Conservation (phyloP, 2,329 filamentous ascomycete genomes). For the Leptographium radiaticola region DNA sequence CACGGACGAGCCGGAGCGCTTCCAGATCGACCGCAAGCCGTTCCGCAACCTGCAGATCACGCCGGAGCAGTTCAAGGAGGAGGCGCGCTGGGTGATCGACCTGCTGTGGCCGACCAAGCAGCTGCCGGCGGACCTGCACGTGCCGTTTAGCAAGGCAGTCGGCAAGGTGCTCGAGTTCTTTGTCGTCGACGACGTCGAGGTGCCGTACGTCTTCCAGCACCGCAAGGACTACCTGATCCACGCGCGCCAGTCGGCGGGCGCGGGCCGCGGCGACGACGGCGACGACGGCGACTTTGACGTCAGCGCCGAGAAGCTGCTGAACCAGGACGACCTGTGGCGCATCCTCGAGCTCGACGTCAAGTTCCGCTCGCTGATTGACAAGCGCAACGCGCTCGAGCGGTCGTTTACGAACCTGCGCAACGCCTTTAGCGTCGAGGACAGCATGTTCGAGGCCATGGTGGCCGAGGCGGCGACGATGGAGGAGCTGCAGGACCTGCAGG, state of each 20-base stretch:
- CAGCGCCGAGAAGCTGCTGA: slow-evolving; percentile 74
- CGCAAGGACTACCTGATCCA: slow-evolving; percentile 96
- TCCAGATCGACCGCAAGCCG: slow-evolving; percentile 79
- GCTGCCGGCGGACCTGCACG: slow-evolving; percentile 56
- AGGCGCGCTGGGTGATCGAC: slow-evolving; percentile 83
- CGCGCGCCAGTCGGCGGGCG: slow-evolving; percentile 51
- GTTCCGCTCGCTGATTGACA: slow-evolving; percentile 84
- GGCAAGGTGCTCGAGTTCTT: slow-evolving; percentile 92
- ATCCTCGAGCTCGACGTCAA: slow-evolving; percentile 92
- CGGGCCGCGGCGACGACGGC: slow-evolving; percentile 55
- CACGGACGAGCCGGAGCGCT: slow-evolving; percentile 83
- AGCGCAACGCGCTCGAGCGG: slow-evolving; percentile 72
- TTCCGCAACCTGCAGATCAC: slow-evolving; percentile 74
- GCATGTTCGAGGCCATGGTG: slow-evolving; percentile 72
- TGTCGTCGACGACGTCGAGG: slow-evolving; percentile 85
- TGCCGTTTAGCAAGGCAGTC: slow-evolving; percentile 77
- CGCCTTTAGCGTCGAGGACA: slow-evolving; percentile 50
- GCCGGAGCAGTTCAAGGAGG: slow-evolving; percentile 78
- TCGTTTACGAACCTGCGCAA: slow-evolving; percentile 61
- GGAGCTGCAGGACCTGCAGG: slow-evolving; percentile 90
- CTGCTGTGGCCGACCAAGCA: slow-evolving; percentile 82
- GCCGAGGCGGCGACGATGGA: slow-evolving; percentile 73
- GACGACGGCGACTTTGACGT: slow-evolving; percentile 64
- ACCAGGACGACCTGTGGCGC: slow-evolving; percentile 88
- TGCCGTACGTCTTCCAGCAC: slow-evolving; percentile 96